phyloP scores from a whole-genome alignment of 2,329 filamentous ascomycete genomes.

The Colletotrichum tropicicola region DNA sequence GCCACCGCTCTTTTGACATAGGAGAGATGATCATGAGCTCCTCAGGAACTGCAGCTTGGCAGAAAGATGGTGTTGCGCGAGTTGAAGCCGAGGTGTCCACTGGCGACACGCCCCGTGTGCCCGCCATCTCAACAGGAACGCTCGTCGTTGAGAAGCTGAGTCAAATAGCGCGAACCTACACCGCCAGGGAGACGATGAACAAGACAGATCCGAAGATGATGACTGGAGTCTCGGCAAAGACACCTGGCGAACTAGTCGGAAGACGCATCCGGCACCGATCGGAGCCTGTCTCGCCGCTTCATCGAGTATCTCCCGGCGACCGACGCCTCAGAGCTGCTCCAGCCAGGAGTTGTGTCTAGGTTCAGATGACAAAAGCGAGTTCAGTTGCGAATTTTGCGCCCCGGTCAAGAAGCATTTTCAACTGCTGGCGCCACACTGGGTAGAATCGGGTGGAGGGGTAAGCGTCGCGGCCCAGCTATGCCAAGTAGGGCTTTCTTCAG shows the following conservation, averaged over 20 bases:
- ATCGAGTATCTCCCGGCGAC: background rate
- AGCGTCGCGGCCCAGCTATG: background rate
- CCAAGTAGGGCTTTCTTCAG: slow-evolving; percentile 24
- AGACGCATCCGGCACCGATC: slow-evolving; percentile 20
- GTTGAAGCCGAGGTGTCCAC: slow-evolving; percentile 6
- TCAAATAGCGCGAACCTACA: slow-evolving; percentile 19
- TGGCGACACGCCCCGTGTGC: slow-evolving; percentile 22
- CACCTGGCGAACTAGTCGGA: slow-evolving; percentile 23
- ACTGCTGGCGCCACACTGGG: background rate
- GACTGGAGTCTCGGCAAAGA: slow-evolving; percentile 24
- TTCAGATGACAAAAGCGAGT: too few relatives aligned
- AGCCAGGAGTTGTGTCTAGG: background rate
- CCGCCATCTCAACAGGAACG: slow-evolving; percentile 26
- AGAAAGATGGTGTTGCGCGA: slow-evolving; percentile 9
- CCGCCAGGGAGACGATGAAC: slow-evolving; percentile 24
- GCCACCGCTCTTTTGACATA: slow-evolving; percentile 29
- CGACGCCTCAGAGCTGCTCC: background rate
- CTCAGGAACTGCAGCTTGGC: slow-evolving; percentile 18
- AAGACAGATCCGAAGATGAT: slow-evolving; percentile 13
- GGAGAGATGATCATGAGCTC: slow-evolving; percentile 26
- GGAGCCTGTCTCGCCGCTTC: slow-evolving; percentile 8
- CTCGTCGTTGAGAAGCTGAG: slow-evolving; percentile 17
- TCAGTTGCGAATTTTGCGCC: too few relatives aligned
- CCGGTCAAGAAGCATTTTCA: background rate
- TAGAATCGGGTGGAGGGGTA: background rate